Percentiles rank a stretch among this genome's conserved stretches.
Evolutionary conservation across 345 rosid genomes (phyloP).

Genomic region (Linum usitatissimum): DNA sequence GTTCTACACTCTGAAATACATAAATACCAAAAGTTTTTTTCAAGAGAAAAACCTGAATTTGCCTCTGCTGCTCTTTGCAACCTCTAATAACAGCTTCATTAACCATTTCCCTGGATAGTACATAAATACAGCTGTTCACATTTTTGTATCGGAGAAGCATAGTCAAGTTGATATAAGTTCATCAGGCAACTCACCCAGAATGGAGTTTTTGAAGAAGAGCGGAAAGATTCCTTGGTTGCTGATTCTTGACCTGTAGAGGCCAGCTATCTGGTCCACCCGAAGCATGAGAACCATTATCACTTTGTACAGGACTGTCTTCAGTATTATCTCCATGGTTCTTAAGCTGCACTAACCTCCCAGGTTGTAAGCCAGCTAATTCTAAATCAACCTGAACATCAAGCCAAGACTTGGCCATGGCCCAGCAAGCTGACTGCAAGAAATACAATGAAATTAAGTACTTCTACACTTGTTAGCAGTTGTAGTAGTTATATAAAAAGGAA

Average conservation of each 20-base stretch:
- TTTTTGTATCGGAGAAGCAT: neutral
- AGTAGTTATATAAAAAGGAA: too few species aligned
- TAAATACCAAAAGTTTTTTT: neutral
- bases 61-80: constrained; percentile 96
- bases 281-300: constrained; percentile 33
- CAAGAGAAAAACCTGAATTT: constrained; percentile 57
- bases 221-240: constrained; percentile 81
- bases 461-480: too few species aligned
- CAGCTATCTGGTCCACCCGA: constrained; percentile 65
- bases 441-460: neutral
- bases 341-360: constrained; percentile 54
- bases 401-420: constrained; percentile 99
- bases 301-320: constrained; percentile 54
- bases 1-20: neutral
- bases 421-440: constrained; percentile 79
- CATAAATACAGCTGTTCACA: neutral
- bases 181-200: constrained; percentile 48
- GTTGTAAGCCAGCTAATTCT: constrained; percentile 60
- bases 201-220: constrained; percentile 95
- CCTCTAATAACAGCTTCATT: constrained; percentile 75
- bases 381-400: constrained; percentile 92
- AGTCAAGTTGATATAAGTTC: constrained; percentile 4
- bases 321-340: constrained; percentile 41
- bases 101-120: constrained; percentile 62
- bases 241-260: constrained; percentile 84